phyloP scores from a whole-genome alignment of 176 grass and related monocot genomes.

The Oryza rufipogon region DNA sequence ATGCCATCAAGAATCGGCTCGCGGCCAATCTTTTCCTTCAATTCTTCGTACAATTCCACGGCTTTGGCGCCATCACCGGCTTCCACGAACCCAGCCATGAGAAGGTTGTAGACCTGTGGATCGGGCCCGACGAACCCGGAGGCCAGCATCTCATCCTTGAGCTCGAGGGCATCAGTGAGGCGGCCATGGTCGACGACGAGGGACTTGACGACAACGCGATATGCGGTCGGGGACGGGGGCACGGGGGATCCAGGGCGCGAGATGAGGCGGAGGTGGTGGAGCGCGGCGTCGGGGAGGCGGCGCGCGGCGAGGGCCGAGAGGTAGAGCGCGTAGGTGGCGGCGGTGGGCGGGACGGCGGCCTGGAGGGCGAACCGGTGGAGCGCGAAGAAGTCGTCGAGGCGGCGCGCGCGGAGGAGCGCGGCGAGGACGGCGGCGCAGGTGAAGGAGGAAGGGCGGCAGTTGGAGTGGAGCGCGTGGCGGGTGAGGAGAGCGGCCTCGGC shows the following conservation, averaged over 20 bases:
- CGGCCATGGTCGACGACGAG: constrained; percentile 61
- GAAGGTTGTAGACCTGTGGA: constrained; percentile 66
- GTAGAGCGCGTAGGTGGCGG: constrained; percentile 80
- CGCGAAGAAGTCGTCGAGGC: constrained; percentile 77
- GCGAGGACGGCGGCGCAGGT: constrained; percentile 76
- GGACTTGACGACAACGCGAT: constrained; percentile 68
- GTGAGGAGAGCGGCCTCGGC: constrained; percentile 73
- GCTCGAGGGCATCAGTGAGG: constrained; percentile 53
- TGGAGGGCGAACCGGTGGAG: constrained; percentile 89
- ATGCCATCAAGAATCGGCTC: constrained; percentile 55
- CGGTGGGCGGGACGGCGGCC: constrained; percentile 73
- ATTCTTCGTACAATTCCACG: constrained; percentile 60
- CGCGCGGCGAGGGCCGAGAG: constrained; percentile 72
- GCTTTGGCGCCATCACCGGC: constrained; percentile 49
- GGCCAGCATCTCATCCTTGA: constrained; percentile 79
- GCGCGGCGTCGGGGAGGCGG: constrained; percentile 59
- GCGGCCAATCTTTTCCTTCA: constrained; percentile 63
- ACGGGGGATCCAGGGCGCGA: constrained; percentile 62
- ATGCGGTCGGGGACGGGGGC: constrained; percentile 71
- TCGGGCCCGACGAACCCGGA: constrained; percentile 69
- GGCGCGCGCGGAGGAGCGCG: constrained; percentile 65
- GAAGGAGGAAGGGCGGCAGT: constrained; percentile 80
- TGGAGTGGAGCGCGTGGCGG: constrained; percentile 95
- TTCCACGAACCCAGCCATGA: constrained; percentile 63
- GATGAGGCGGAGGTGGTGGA: constrained; percentile 75